Base-by-base conservation (phyloP, 495 filamentous ascomycete species). In the Penicillium simplicissimum region DNA sequence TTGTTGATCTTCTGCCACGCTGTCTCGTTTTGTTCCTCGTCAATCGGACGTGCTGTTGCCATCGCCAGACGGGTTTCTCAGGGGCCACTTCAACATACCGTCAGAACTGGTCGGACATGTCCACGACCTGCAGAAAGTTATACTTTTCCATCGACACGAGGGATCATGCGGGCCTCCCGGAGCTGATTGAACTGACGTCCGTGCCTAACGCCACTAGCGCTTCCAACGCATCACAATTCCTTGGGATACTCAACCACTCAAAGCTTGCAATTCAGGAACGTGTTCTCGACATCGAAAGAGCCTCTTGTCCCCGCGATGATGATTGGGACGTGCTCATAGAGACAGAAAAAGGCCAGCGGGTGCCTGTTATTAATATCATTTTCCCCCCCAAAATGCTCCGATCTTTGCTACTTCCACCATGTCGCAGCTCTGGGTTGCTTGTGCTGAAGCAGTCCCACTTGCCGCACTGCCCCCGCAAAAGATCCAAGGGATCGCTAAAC, bases 201-300 rank as follows among this genome's bases (percentile, higher is more conserved):
- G 56, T 38, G 42, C 56, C 56, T 49, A 49, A 35, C 42, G 28
- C 56, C 42, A 58, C 56, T 58, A 48, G 56, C 56, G 56, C 56
- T 51, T 7, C 33, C 10, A 15, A 21, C 25, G 19, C 42, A 37
- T 58, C 56, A 28, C 42, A 15, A 23, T 35, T 36, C 31, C 21
- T 23, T 4, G 9, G 25, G 8, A 28, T 21, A 25, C 3, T 13
- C 21, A 19, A 42, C 53, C 53, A 55, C 36, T 55, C 36, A 55
- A 33, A 14, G 37, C 53, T 33, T 15, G 5, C 4, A 25, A 42
- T 25, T 55, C 10, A 55, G 36, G 53, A 55, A 55, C 53, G 53
- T 55, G 53, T 23, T 53, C 53, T 42, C 14, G 14, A 17, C n/a
- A 11, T 6, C 36, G 25, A 7, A 28, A 55, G 53, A 55, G 53